Evolutionary conservation across 495 filamentous ascomycete species (phyloP), one percentile per base, ranked within the genome.

Genomic region (Tetracladium marchalianum): DNA sequence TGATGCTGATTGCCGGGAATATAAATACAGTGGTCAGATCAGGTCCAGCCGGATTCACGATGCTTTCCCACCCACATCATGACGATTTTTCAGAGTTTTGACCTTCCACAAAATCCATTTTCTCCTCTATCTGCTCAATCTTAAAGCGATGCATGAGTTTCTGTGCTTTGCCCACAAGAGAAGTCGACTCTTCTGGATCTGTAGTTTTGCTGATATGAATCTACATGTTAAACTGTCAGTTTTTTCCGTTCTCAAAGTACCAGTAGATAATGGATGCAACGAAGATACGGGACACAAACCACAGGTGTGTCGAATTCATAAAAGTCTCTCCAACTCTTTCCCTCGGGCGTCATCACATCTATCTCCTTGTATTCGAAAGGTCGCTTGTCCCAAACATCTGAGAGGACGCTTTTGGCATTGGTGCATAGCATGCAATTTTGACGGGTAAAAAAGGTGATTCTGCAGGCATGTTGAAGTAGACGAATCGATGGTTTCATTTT

Each of bases 241-340:
- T 6, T 41, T 36, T 22, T 19, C 35, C 44, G 13, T 11, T 27
- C 41, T 31, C 32, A 10, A 35, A 31, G 31, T 24, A 4, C 7
- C 11, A 22, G 5, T 22, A 5, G 47, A 22, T n/a, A 32, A 44
- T 5, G 39, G 37, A 56, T 12, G 4, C 32, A 19, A 27, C 16
- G 9, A 8, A 36, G 5, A 18, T 6, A 35, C 2, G 12, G n/a
- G 19, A 31, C 9, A 55, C 75, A 48, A 63, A 85, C 82, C 41
- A 95, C 89, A 2, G 89, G 89, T 0, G 87, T 83, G 58, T 95
- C 89, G 59, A 93, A 90, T 18, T 93, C 89, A 58, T 95, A 95
- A 11, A 86, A 61, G 58, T 82, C 73, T 56, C 77, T 84, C 89
- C 88, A 95, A 22, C 62, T 49, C 51, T 81, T 74, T 33, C 76